These are phyloP conservation scores for Camellia oleifera DNA, from an alignment of 179 eudicot genomes.

Conservation along the genomic window DNA sequence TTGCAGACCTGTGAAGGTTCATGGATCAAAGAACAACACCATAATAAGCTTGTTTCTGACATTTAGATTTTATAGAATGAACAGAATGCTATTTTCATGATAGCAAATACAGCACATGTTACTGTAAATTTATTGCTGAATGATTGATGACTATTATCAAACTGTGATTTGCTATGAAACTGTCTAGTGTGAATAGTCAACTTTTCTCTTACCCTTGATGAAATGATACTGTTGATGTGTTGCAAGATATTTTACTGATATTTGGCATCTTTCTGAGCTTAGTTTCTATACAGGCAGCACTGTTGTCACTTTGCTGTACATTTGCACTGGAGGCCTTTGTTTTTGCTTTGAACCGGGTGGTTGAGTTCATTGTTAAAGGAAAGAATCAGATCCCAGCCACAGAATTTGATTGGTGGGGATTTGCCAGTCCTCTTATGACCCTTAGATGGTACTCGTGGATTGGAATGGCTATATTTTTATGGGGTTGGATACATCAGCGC, in stretches of 20 bases:
- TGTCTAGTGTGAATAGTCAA: neutral
- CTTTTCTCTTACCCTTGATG: neutral
- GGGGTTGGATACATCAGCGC: slow-evolving; percentile 89
- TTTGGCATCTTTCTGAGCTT: slow-evolving; percentile 26
- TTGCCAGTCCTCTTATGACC: slow-evolving; percentile 48
- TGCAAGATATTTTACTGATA: slow-evolving; percentile 17
- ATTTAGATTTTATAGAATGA: neutral
- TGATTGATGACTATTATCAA: neutral
- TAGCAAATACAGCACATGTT: neutral
- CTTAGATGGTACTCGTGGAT: slow-evolving; percentile 72
- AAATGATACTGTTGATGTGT: neutral
- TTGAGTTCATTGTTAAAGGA: slow-evolving; percentile 62
- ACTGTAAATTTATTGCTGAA: neutral
- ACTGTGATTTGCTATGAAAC: neutral
- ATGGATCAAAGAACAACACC: neutral
- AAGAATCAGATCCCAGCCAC: slow-evolving; percentile 43
- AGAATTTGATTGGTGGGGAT: slow-evolving; percentile 50
- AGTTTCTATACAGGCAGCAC: slow-evolving; percentile 93
- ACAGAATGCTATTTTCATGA: neutral
- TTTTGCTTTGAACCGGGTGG: slow-evolving; percentile 29
- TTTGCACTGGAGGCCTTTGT: slow-evolving; percentile 52
- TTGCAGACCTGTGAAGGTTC: neutral
- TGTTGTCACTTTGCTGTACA: slow-evolving; percentile 76
- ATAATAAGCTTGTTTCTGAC: neutral
- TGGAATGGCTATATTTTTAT: slow-evolving; percentile 68